A percentile compares a stretch with the other conserved stretches of the same genome.
Conservation (phyloP, 2,329 filamentous ascomycete genomes). For the Colletotrichum karsti region DNA sequence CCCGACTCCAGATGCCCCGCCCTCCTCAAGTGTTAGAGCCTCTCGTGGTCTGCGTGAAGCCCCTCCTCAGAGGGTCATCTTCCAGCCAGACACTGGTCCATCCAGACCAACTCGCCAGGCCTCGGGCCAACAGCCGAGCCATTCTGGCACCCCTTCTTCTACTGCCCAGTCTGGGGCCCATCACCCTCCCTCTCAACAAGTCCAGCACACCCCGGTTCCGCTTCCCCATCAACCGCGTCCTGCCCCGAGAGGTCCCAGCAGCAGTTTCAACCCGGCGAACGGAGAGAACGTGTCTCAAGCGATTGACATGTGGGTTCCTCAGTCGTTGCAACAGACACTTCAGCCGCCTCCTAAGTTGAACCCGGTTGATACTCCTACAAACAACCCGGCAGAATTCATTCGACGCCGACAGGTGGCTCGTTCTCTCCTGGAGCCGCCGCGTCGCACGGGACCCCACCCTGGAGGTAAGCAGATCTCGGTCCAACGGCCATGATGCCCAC, state of each 20-base stretch:
- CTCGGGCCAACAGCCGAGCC: slow-evolving; percentile 37
- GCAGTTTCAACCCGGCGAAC: slow-evolving; percentile 61
- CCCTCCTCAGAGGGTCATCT: slow-evolving; percentile 85
- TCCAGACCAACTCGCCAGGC: slow-evolving; percentile 70
- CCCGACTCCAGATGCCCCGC: slow-evolving; percentile 57
- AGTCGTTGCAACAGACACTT: slow-evolving; percentile 69
- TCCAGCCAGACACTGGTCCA: slow-evolving; percentile 80
- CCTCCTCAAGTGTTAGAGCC: slow-evolving; percentile 61
- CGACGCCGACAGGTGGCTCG: slow-evolving; percentile 59
- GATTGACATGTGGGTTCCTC: slow-evolving; percentile 56
- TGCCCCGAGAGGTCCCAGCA: slow-evolving; percentile 50
- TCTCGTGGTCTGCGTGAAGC: slow-evolving; percentile 79
- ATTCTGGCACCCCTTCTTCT: slow-evolving; percentile 35
- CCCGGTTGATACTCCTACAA: slow-evolving; percentile 78
- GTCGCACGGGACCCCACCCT: slow-evolving; percentile 51
- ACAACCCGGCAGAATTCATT: slow-evolving; percentile 74
- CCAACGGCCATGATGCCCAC: too few species aligned
- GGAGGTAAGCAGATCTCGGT: slow-evolving; percentile 60
- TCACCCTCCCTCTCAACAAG: slow-evolving; percentile 31
- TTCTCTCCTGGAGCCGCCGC: slow-evolving; percentile 23
- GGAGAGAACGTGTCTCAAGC: slow-evolving; percentile 66
- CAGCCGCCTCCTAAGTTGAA: slow-evolving; percentile 72
- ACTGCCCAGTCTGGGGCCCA: slow-evolving; percentile 31
- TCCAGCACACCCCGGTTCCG: slow-evolving; percentile 39
- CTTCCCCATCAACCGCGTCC: slow-evolving; percentile 36